Base-by-base conservation (phyloP, 305 asterid genomes). In the Fraxinus sp. region DNA sequence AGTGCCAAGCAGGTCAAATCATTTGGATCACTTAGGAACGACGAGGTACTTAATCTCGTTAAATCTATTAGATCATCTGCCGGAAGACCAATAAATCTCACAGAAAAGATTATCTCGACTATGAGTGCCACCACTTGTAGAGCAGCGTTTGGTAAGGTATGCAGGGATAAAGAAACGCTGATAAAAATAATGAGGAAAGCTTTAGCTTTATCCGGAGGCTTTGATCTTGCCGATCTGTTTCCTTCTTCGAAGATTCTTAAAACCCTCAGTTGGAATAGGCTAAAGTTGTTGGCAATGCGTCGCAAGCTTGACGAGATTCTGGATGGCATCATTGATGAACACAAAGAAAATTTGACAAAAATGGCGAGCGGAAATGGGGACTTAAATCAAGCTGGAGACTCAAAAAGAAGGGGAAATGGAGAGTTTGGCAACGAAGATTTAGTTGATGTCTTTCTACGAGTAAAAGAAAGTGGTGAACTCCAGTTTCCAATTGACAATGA, bases 361-460 rank as follows among this genome's bases (percentile, higher is more conserved):
- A 44, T 75, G 2, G 82, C 73, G 3, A 81, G 37, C 18, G 44
- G 52, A 32, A 20, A 16, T 30, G 73, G 57, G 10, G 32, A 32
- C 7, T 7, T 3, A 10, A 3, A 11, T 44, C 26, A 20, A 37
- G 2, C 39, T 8, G 44, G 72, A 66, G 52, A 20, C 13, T 35
- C 26, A 1, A 44, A 13, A 3, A 52, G 62, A 37, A 83, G 8
- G 59, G 77, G 79, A 0, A 76, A 49, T 14, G 84, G 81, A 3
- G 86, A 83, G 36, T 79, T 76, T 16, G 86, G 83, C 5, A 79
- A 49, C 1, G 81, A 84, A 72, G 87, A 84, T 39, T 30, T 84
- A 14, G 71, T 85, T 3, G 82, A 82, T 24, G 88, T 85, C 80
- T 20, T 85, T 0, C 76, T 85, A 1, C 71, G 88, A 62, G 4